Evolutionary conservation across 805 yeast genomes (phyloP).

Genomic region (Lipomyces spencermartinsiae): DNA sequence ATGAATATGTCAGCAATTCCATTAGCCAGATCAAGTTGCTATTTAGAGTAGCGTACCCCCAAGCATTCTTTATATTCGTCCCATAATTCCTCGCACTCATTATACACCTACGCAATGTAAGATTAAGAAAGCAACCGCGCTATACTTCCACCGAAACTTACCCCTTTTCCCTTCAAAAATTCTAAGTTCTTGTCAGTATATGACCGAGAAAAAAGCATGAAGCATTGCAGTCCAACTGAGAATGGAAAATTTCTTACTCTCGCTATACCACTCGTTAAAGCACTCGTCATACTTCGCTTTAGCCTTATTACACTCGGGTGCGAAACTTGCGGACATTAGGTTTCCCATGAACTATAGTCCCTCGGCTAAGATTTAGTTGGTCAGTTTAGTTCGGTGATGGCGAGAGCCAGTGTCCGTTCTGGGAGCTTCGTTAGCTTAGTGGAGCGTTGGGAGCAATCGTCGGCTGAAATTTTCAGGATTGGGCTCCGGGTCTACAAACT

Average conservation of each 20-base stretch:
- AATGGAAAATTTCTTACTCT: conserved; percentile 55
- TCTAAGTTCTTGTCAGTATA: conserved; percentile 39
- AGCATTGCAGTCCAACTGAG: background rate
- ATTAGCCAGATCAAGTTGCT: background rate
- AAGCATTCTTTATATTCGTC: conserved; percentile 86
- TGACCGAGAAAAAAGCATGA: conserved; percentile 3
- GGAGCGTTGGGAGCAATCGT: background rate
- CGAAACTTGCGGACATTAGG: conserved; percentile 81
- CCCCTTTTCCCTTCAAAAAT: conserved; percentile 57
- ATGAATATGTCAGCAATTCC: conserved; percentile 10
- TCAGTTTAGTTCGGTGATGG: background rate
- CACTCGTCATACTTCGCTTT: conserved; percentile 90
- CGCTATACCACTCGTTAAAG: conserved; percentile 94
- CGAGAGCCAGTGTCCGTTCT: no score
- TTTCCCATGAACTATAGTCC: conserved; percentile 29
- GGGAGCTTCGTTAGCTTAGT: no score
- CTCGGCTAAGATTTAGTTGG: background rate
- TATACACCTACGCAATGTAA: conserved; percentile 55
- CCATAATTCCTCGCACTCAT: conserved; percentile 94
- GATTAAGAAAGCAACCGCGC: background rate
- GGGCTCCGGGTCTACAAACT: background rate
- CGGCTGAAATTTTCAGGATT: background rate
- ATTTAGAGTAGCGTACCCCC: conserved; percentile 52
- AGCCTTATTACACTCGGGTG: conserved; percentile 92
- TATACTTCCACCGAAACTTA: conserved; percentile 37